phyloP scores from a whole-genome alignment of 106 monocot species.

The Apostasia shenzhenica region DNA sequence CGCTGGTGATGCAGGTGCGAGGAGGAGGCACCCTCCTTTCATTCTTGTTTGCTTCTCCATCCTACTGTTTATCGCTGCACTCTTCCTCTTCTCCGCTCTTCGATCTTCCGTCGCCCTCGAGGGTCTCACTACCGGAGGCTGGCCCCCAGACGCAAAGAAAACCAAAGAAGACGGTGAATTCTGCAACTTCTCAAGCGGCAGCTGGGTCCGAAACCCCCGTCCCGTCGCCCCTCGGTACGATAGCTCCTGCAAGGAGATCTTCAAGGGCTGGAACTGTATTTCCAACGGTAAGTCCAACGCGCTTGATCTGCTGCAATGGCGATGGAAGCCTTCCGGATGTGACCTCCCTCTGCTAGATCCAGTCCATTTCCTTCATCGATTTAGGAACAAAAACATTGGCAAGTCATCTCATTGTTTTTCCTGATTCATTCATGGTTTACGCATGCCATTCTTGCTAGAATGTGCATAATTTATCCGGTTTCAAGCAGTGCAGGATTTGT shows the following conservation, averaged over 20 bases:
- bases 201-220: slow-evolving; percentile 31
- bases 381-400: slow-evolving; percentile 71
- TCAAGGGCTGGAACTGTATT: slow-evolving; percentile 94
- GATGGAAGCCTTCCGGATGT: slow-evolving; percentile 69
- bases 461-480: background rate
- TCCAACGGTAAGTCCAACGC: slow-evolving; percentile 48
- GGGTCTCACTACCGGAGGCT: background rate
- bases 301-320: slow-evolving; percentile 50
- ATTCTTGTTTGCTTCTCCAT: background rate
- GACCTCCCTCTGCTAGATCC: slow-evolving; percentile 58
- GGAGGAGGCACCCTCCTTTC: background rate
- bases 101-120: background rate
- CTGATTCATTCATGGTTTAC: background rate
- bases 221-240: slow-evolving; percentile 34
- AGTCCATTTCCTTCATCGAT: slow-evolving; percentile 42
- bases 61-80: background rate
- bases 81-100: slow-evolving; percentile 3
- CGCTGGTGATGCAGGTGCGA: background rate
- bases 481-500: slow-evolving; percentile 64
- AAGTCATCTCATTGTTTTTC: background rate
- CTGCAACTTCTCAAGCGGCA: slow-evolving; percentile 64
- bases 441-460: background rate
- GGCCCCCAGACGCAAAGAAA: background rate
- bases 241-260: slow-evolving; percentile 77
- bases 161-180: background rate